phyloP scores from a whole-genome alignment of 768 basidiomycete genomes.

The Auricularia sp. region DNA sequence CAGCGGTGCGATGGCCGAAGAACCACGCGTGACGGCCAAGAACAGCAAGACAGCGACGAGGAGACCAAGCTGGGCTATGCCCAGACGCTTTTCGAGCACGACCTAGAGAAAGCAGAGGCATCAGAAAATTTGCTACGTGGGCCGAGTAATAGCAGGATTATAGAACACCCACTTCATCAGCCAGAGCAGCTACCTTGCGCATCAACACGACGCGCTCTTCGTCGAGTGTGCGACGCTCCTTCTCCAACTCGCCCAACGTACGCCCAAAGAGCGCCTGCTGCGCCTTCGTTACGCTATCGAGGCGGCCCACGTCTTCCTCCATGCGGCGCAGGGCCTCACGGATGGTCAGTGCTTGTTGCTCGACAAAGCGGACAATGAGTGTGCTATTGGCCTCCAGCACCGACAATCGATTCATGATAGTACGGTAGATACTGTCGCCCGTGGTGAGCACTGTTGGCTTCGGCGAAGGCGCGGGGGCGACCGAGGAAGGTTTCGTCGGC shows the following conservation, averaged over 20 bases:
- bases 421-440: slow-evolving; percentile 91
- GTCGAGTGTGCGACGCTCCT: slow-evolving; percentile 55
- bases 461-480: slow-evolving; percentile 3
- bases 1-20: neutral
- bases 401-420: slow-evolving; percentile 87
- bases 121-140: neutral
- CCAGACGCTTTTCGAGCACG: slow-evolving; percentile 77
- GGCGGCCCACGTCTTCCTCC: slow-evolving; percentile 65
- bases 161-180: slow-evolving; percentile 56
- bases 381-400: slow-evolving; percentile 83
- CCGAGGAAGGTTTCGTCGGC: neutral
- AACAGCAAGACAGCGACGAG: slow-evolving; percentile 77
- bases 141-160: neutral
- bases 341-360: slow-evolving; percentile 74
- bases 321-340: slow-evolving; percentile 65
- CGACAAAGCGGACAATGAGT: slow-evolving; percentile 74
- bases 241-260: slow-evolving; percentile 57
- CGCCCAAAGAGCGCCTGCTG: slow-evolving; percentile 61
- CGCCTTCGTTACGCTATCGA: slow-evolving; percentile 63
- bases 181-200: slow-evolving; percentile 61
- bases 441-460: slow-evolving; percentile 19
- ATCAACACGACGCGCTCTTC: slow-evolving; percentile 60
- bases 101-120: slow-evolving; percentile 37
- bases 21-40: slow-evolving; percentile 73
- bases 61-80: slow-evolving; percentile 79